Conservation (phyloP, 2,329 filamentous ascomycete species). For the Blumeria hordei region DNA sequence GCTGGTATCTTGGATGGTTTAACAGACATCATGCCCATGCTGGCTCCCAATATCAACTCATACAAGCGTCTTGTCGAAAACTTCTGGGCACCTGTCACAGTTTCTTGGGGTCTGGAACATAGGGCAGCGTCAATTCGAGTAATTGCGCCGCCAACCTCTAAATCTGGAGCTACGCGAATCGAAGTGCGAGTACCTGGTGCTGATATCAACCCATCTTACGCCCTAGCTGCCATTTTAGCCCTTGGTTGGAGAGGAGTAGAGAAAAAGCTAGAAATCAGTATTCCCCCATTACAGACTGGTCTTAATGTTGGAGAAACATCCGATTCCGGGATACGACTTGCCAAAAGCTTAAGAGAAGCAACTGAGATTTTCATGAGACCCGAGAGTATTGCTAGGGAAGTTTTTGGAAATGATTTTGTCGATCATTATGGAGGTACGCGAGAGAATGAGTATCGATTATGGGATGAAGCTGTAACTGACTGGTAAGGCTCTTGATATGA, state of each 20-base stretch:
- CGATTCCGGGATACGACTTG: constrained; percentile 54
- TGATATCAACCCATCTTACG: constrained; percentile 72
- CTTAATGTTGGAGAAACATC: constrained; percentile 50
- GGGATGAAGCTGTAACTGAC: constrained; percentile 92
- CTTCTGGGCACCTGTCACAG: constrained; percentile 95
- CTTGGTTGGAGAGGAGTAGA: constrained; percentile 81
- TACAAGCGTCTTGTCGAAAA: constrained; percentile 98
- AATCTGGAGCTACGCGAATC: constrained; percentile 67
- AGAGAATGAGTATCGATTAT: constrained; percentile 72
- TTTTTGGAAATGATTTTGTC: constrained; percentile 86
- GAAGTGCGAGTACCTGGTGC: constrained; percentile 88
- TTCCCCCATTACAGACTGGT: constrained; percentile 64
- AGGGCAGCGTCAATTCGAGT: constrained; percentile 75
- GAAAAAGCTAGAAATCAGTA: constrained; percentile 65
- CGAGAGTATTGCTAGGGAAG: constrained; percentile 73
- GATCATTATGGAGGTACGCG: constrained; percentile 85
- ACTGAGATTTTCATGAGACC: constrained; percentile 51
- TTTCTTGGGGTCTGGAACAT: constrained; percentile 92
- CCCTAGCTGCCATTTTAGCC: constrained; percentile 65
- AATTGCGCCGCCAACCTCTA: constrained; percentile 69
- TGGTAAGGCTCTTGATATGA: constrained; percentile 34
- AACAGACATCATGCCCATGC: constrained; percentile 82
- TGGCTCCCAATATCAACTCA: constrained; percentile 88
- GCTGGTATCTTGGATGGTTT: constrained; percentile 74
- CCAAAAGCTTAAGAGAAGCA: constrained; percentile 68